Percentiles rank a stretch among this genome's conserved stretches.
Conservation (phyloP, 2,329 filamentous ascomycete species). For the Fusarium domesticum region DNA sequence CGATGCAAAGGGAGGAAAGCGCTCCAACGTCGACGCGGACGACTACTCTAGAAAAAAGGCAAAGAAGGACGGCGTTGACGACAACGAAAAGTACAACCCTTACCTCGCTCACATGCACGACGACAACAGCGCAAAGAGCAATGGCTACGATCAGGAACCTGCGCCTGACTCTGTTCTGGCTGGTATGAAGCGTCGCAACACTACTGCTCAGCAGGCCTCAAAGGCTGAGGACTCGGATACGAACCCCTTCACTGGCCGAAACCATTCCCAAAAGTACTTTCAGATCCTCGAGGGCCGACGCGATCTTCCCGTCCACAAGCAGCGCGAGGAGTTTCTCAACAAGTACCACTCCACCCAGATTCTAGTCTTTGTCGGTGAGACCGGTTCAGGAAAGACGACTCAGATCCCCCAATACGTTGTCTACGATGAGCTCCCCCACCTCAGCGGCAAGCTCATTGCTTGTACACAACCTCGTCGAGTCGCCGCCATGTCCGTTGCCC, state of each 20-base stretch:
- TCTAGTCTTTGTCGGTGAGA: conserved; percentile 97
- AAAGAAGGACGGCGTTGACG: conserved; percentile 36
- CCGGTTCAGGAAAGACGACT: conserved; percentile 97
- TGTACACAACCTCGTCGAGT: conserved; percentile 98
- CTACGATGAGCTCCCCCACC: conserved; percentile 90
- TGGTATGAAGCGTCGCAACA: conserved; percentile 72
- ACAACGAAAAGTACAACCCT: conserved; percentile 59
- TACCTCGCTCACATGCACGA: conserved; percentile 94
- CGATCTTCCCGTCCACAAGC: conserved; percentile 86
- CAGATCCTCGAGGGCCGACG: conserved; percentile 80
- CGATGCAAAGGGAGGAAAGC: conserved; percentile 41
- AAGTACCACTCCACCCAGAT: conserved; percentile 94
- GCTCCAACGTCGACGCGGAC: conserved; percentile 44
- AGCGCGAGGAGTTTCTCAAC: conserved; percentile 88
- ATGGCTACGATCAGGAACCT: conserved; percentile 37
- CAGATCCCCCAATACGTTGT: conserved; percentile 99
- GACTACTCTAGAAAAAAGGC: conserved; percentile 44
- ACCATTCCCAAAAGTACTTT: conserved; percentile 82
- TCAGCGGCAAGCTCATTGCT: conserved; percentile 82
- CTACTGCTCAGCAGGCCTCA: conserved; percentile 71
- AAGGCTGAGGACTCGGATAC: conserved; percentile 73
- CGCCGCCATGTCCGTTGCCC: conserved; percentile 96
- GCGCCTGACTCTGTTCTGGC: conserved; percentile 52
- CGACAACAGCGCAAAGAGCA: conserved; percentile 46
- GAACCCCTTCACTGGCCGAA: conserved; percentile 80